A percentile compares a stretch with the other conserved stretches of the same genome.
Conservation (phyloP, 352 stramenopile species). For the Pythium periplocum region DNA sequence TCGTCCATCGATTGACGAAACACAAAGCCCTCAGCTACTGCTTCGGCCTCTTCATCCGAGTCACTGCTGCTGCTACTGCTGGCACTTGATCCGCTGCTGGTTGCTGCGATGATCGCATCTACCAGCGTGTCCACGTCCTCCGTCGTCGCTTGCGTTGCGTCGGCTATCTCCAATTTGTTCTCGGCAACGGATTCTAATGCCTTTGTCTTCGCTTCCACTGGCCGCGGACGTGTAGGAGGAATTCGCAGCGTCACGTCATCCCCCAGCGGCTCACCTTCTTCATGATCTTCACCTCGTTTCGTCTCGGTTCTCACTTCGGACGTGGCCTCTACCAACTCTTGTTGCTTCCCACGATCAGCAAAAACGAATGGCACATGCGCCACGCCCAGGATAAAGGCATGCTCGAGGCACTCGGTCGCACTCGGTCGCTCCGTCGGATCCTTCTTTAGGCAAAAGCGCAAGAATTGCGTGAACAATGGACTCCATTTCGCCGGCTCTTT, state of each 20-base stretch:
- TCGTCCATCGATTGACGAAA: conserved; percentile 4
- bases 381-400: conserved; percentile 78
- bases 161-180: background rate
- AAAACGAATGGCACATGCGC: conserved; percentile 19
- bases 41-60: conserved; percentile 17
- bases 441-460: conserved; percentile 78
- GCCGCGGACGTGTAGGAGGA: background rate
- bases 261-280: conserved; percentile 10
- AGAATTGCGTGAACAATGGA: conserved; percentile 74
- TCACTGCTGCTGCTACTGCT: conserved; percentile 8
- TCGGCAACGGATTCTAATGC: too few relatives aligned
- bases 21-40: conserved; percentile 10
- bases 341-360: background rate
- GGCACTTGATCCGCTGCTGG: too few relatives aligned
- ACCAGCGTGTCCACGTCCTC: conserved; percentile 2
- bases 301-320: background rate
- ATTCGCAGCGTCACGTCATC: conserved; percentile 15
- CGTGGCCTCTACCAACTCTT: too few relatives aligned
- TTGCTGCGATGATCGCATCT: too few relatives aligned
- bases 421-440: conserved; percentile 65
- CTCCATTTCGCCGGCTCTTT: conserved; percentile 74
- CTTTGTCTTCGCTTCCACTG: background rate
- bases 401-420: conserved; percentile 86
- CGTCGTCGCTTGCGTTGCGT: background rate
- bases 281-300: background rate